Evolutionary conservation across 2,329 filamentous ascomycete species (phyloP).

Genomic region (Stemphylium vesicarium): DNA sequence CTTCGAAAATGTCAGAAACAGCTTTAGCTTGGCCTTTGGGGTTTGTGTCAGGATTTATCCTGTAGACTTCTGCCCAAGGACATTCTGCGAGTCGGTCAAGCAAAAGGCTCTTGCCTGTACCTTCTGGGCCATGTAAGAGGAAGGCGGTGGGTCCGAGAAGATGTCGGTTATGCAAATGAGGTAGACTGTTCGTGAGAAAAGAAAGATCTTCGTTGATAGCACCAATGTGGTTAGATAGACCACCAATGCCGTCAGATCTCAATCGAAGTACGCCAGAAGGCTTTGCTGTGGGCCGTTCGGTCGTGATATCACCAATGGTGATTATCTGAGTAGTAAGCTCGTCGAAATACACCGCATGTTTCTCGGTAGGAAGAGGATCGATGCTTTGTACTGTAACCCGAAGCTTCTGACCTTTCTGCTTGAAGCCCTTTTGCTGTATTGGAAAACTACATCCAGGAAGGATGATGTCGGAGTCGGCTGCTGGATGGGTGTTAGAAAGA

Average conservation of each 20-base stretch:
- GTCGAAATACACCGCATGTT: conserved; percentile 40
- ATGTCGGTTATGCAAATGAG: conserved; percentile 25
- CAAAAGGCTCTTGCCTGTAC: conserved; percentile 83
- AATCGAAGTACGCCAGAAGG: conserved; percentile 36
- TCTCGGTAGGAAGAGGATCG: conserved; percentile 40
- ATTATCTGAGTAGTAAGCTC: conserved; percentile 30
- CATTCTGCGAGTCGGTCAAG: conserved; percentile 68
- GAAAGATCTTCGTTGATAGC: conserved; percentile 71
- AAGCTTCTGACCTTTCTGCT: conserved; percentile 56
- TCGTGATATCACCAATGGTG: conserved; percentile 18
- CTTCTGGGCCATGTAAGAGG: conserved; percentile 79
- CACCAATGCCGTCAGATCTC: conserved; percentile 64
- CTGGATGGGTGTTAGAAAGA: conserved; percentile 46
- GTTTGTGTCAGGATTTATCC: conserved; percentile 58
- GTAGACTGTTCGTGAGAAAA: conserved; percentile 30
- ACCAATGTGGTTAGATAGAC: conserved; percentile 68
- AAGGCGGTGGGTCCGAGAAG: conserved; percentile 60
- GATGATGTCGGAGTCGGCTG: conserved; percentile 67
- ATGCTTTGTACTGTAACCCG: conserved; percentile 69
- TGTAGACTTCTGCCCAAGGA: conserved; percentile 74
- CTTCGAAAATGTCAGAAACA: conserved; percentile 72
- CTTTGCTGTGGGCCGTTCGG: conserved; percentile 7
- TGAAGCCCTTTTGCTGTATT: conserved; percentile 53
- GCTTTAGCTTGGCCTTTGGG: conserved; percentile 57
- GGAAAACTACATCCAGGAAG: conserved; percentile 75